Evolutionary conservation across 805 yeast genomes (phyloP).

Genomic region (Starmerella asiatica): DNA sequence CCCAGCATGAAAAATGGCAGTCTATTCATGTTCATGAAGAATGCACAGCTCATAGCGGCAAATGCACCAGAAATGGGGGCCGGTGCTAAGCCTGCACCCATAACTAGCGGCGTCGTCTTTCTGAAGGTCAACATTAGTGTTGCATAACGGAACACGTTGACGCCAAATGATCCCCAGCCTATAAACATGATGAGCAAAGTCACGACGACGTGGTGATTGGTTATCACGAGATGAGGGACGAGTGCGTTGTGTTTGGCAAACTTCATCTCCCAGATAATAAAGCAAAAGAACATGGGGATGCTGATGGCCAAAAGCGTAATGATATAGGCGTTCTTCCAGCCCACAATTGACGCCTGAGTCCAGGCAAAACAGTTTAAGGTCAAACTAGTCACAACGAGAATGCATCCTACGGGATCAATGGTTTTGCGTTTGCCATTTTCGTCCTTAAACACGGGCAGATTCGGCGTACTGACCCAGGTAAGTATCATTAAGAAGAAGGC

Average conservation of each 20-base stretch:
- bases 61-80: constrained; percentile 40
- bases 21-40: constrained; percentile 34
- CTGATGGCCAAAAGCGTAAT: constrained; percentile 44
- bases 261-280: constrained; percentile 25
- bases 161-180: constrained; percentile 76
- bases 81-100: constrained; percentile 36
- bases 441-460: constrained; percentile 1
- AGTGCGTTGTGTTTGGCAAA: constrained; percentile 60
- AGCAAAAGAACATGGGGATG: constrained; percentile 34
- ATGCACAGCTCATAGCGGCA: constrained; percentile 44
- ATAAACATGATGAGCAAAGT: constrained; percentile 40
- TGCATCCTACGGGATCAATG: constrained; percentile 41
- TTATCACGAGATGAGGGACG: constrained; percentile 32
- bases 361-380: constrained; percentile 52
- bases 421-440: constrained; percentile 23
- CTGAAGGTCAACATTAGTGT: constrained; percentile 39
- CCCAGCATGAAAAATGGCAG: constrained; percentile 40
- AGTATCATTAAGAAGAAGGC: constrained; percentile 1
- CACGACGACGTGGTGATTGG: constrained; percentile 28
- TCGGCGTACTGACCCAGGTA: constrained; percentile 2
- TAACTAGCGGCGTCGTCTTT: constrained; percentile 33
- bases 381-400: constrained; percentile 45
- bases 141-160: constrained; percentile 54
- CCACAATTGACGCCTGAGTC: constrained; percentile 60
- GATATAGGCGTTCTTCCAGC: constrained; percentile 49